These are phyloP conservation scores for Diaporthe caulivora DNA, from an alignment of 2,329 filamentous ascomycete species.

Conservation along the genomic window DNA sequence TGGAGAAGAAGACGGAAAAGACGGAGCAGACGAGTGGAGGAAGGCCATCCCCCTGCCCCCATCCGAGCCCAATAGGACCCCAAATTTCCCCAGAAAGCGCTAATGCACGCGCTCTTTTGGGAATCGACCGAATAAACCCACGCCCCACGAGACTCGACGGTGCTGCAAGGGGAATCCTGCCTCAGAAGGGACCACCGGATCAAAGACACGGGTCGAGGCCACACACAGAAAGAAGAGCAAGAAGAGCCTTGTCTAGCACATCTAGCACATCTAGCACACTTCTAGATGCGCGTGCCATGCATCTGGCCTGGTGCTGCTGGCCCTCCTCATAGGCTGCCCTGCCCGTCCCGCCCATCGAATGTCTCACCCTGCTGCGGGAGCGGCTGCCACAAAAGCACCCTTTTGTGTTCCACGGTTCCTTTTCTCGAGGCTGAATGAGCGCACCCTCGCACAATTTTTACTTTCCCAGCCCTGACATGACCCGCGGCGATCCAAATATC, in stretches of 20 bases:
- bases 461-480: neutral
- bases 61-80: slow-evolving; percentile 25
- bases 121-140: neutral
- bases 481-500: slow-evolving; percentile 32
- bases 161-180: slow-evolving; percentile 29
- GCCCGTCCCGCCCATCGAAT: slow-evolving; percentile 25
- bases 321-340: slow-evolving; percentile 28
- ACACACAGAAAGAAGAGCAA: neutral
- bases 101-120: slow-evolving; percentile 25
- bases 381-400: slow-evolving; percentile 16
- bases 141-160: neutral
- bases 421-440: slow-evolving; percentile 6
- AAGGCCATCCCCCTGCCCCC: too few relatives aligned
- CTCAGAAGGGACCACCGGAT: slow-evolving; percentile 12
- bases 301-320: neutral
- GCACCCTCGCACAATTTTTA: neutral
- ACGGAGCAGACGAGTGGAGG: too few relatives aligned
- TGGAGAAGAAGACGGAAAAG: too few relatives aligned
- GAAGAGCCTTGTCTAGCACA: neutral
- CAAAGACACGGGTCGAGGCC: slow-evolving; percentile 17
- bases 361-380: slow-evolving; percentile 29
- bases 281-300: neutral
- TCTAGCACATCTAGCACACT: too few relatives aligned
- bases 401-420: slow-evolving; percentile 11
- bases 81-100: slow-evolving; percentile 35